Evolutionary conservation across 805 yeast species (phyloP).

Genomic region (Komagataella pastoris): DNA sequence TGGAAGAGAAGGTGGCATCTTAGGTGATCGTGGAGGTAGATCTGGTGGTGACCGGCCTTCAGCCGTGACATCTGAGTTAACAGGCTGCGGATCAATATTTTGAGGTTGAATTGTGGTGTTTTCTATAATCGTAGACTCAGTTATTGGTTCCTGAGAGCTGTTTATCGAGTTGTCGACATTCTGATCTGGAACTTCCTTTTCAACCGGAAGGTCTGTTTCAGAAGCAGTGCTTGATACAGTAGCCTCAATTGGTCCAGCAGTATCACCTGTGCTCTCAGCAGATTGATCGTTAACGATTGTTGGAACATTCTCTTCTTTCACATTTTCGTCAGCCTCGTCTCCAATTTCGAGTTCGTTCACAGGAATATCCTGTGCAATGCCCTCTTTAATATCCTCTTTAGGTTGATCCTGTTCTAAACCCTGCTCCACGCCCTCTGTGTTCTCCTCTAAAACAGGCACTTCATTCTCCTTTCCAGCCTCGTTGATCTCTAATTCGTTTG

Average conservation of each 20-base stretch:
- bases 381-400: background rate
- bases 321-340: background rate
- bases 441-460: background rate
- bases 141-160: background rate
- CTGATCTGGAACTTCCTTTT: background rate
- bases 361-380: background rate
- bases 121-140: background rate
- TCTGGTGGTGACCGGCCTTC: background rate
- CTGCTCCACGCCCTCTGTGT: background rate
- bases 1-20: background rate
- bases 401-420: background rate
- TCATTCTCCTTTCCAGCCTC: background rate
- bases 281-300: slow-evolving; percentile 2
- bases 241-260: background rate
- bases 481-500: background rate
- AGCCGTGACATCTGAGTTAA: background rate
- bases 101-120: background rate
- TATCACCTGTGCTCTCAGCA: slow-evolving; percentile 1
- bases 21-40: background rate
- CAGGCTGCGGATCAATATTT: background rate
- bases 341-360: background rate
- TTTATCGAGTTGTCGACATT: background rate
- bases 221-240: background rate
- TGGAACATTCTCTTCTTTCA: background rate
- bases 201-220: slow-evolving; percentile 1